These are phyloP conservation scores for Tympanopsis confertula DNA, from an alignment of 2,329 filamentous ascomycete genomes.

Conservation along the genomic window DNA sequence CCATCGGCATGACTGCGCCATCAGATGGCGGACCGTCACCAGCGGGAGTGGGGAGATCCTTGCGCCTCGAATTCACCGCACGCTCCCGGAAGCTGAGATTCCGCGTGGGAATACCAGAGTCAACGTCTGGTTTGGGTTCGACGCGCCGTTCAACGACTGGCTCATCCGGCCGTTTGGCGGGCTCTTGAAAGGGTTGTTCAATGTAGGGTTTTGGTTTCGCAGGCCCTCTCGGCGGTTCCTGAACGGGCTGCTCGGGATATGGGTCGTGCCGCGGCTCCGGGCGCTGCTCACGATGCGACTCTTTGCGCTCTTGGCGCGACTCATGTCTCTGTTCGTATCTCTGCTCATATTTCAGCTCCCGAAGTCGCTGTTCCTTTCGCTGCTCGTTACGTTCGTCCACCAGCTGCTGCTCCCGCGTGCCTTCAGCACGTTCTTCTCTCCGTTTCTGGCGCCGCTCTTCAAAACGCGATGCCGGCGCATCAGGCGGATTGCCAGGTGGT, in stretches of 20 bases:
- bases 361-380: neutral
- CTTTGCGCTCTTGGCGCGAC: no score
- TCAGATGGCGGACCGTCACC: slow-evolving; percentile 9
- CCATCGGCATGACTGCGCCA: slow-evolving; percentile 13
- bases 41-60: slow-evolving; percentile 15
- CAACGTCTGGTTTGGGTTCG: neutral
- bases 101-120: slow-evolving; percentile 31
- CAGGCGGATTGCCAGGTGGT: no score
- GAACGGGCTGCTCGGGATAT: no score
- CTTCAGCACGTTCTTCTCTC: no score
- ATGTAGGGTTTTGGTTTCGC: no score
- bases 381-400: neutral
- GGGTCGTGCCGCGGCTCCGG: no score
- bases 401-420: neutral
- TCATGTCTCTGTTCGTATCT: no score
- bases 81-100: slow-evolving; percentile 51
- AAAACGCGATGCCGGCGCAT: no score
- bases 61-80: slow-evolving; percentile 29
- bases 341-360: no score
- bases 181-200: no score
- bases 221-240: no score
- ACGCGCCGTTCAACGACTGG: neutral
- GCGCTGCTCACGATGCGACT: no score
- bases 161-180: neutral
- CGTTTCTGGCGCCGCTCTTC: neutral